Evolutionary conservation across 257 asterid genomes (phyloP).

Genomic region (Apocynum venetum): DNA sequence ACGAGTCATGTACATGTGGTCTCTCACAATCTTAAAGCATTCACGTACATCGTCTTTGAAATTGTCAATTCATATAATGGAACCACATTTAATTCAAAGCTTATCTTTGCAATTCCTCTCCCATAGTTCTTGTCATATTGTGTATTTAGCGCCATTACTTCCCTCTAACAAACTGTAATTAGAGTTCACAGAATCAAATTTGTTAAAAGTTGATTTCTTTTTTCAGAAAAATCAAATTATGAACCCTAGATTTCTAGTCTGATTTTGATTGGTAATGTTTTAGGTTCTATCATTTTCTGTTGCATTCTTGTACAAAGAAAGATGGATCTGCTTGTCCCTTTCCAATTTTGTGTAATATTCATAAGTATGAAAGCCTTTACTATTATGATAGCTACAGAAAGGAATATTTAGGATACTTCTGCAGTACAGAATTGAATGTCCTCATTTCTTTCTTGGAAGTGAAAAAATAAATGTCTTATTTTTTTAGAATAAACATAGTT

Average conservation of each 20-base stretch:
- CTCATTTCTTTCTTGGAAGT: background rate
- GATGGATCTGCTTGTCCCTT: background rate
- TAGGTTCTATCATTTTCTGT: background rate
- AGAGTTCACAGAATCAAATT: background rate
- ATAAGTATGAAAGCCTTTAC: background rate
- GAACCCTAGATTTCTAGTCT: background rate
- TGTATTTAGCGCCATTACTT: background rate
- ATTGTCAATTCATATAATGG: background rate
- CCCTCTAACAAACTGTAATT: background rate
- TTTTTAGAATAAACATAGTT: background rate
- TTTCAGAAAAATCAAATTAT: background rate
- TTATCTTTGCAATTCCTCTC: background rate
- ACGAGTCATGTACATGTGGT: background rate
- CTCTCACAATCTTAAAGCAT: background rate
- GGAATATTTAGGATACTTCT: background rate
- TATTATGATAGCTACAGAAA: background rate
- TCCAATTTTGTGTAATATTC: background rate
- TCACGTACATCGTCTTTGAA: background rate
- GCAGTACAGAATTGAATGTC: background rate
- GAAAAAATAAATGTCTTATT: background rate
- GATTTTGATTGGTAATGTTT: background rate
- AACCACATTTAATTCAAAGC: background rate
- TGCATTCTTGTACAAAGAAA: background rate
- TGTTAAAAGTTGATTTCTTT: background rate
- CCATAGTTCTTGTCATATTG: background rate